Evolutionary conservation across 441 rosid genomes (phyloP), one percentile per base, ranked within the genome.

Genomic region (Viola pubescens): DNA sequence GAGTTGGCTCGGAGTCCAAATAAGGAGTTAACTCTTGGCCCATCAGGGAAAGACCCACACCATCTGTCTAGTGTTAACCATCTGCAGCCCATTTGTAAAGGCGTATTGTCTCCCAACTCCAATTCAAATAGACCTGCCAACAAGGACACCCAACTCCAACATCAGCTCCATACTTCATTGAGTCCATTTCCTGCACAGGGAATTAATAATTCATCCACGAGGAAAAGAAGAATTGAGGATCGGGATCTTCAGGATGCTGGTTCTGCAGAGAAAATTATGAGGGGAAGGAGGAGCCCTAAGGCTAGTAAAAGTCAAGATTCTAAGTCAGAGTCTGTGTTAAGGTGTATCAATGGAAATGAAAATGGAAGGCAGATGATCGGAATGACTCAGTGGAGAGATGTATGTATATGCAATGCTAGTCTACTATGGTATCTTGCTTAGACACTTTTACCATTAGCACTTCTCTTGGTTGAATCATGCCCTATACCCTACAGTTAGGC

Each of bases 181-280:
- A 72, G 49, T 66, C 56, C 56, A 50, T 68, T 58, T 74, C 61
- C 72, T 62, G 58, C 63, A 52, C 73, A 55, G 52, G 70, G 71
- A 54, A 53, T 64, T 61, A 63, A 66, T 61, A 79, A 71, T 64
- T 65, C 79, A 71, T 72, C 80, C 65, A 63, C 73, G 63, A 61
- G 61, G 65, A 83, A 86, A 83, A 86, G 91, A 78, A 74, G 79
- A 67, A 59, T 72, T 65, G 70, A 77, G 68, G 84, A 81, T 65
- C 56, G 59, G 50, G 52, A 48, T 75, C 56, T 67, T 65, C 73
- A 50, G 52, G 63, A 73, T 67, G 79, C 54, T 62, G 73, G 64
- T 62, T 64, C 56, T 73, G 61, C 58, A n/a, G 69, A 50, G 60
- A 70, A 75, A 67, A 66, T 38, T 45, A 52, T 58, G 64, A 67